Evolutionary conservation across 345 rosid species (phyloP).

Genomic region (Angophora floribunda): DNA sequence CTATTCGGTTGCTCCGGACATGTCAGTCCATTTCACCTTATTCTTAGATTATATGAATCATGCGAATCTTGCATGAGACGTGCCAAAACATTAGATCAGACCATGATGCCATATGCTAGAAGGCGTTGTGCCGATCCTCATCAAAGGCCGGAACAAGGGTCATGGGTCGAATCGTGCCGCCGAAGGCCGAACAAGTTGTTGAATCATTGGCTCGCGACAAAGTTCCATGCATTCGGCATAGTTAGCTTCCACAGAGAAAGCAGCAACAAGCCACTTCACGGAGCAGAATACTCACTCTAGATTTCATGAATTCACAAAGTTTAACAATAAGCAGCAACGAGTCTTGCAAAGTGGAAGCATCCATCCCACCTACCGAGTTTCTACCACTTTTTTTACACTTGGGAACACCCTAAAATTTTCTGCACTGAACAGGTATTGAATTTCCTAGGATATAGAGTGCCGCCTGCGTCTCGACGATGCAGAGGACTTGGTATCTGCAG

Average conservation of each 20-base stretch:
- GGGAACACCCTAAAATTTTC: background rate
- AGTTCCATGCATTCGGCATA: background rate
- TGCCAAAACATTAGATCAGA: background rate
- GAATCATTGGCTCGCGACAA: background rate
- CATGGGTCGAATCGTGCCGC: background rate
- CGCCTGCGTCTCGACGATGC: constrained; percentile 71
- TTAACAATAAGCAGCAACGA: background rate
- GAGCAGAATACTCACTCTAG: background rate
- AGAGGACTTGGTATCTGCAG: constrained; percentile 45
- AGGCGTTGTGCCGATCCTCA: background rate
- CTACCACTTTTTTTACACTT: constrained; percentile 12
- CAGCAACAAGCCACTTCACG: background rate
- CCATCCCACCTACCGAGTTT: background rate
- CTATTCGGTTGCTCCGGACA: background rate
- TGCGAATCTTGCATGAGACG: background rate
- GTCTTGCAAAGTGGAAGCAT: background rate
- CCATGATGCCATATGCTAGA: background rate
- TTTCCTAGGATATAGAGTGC: constrained; percentile 55
- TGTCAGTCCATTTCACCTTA: background rate
- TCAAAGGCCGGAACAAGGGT: background rate
- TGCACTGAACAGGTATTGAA: background rate
- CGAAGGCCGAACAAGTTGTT: background rate
- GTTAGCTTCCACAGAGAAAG: background rate
- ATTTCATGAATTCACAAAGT: background rate
- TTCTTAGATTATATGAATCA: background rate